Evolutionary conservation across 768 basidiomycete species (phyloP).

Genomic region (Gloeophyllum trabeum): DNA sequence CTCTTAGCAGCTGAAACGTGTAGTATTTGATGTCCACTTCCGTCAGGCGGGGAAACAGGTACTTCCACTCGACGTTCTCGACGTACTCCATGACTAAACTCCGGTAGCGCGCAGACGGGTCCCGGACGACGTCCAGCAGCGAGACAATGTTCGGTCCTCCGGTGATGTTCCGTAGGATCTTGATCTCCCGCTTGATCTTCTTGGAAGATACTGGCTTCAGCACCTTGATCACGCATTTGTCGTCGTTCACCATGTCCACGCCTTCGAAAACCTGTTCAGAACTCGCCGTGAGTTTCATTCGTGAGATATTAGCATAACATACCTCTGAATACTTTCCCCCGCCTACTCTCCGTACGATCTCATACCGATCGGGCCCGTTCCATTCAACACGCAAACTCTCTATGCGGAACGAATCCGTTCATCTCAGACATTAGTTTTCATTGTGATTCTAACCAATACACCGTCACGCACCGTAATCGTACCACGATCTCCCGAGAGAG

Average conservation of each 20-base stretch:
- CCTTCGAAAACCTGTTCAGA: slow-evolving; percentile 75
- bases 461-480: slow-evolving; percentile 73
- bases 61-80: slow-evolving; percentile 96
- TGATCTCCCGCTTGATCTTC: slow-evolving; percentile 99
- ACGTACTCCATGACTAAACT: slow-evolving; percentile 96
- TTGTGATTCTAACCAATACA: background rate
- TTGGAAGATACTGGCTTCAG: slow-evolving; percentile 99
- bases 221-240: slow-evolving; percentile 97
- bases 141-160: slow-evolving; percentile 94
- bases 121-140: slow-evolving; percentile 90
- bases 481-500: slow-evolving; percentile 85
- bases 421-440: slow-evolving; percentile 2
- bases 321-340: slow-evolving; percentile 95
- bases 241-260: slow-evolving; percentile 79
- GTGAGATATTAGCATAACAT: slow-evolving; percentile 10
- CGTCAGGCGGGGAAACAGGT: slow-evolving; percentile 88
- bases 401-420: too few species aligned
- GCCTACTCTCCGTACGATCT: slow-evolving; percentile 93
- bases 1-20: slow-evolving; percentile 94
- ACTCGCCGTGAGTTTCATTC: slow-evolving; percentile 1
- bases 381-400: slow-evolving; percentile 94
- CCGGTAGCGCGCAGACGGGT: slow-evolving; percentile 92
- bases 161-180: slow-evolving; percentile 92
- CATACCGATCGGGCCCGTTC: slow-evolving; percentile 95
- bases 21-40: slow-evolving; percentile 95